Conservation (phyloP, 192 early-diverging fungal genomes). For the Bifiguratus adelaidae region DNA sequence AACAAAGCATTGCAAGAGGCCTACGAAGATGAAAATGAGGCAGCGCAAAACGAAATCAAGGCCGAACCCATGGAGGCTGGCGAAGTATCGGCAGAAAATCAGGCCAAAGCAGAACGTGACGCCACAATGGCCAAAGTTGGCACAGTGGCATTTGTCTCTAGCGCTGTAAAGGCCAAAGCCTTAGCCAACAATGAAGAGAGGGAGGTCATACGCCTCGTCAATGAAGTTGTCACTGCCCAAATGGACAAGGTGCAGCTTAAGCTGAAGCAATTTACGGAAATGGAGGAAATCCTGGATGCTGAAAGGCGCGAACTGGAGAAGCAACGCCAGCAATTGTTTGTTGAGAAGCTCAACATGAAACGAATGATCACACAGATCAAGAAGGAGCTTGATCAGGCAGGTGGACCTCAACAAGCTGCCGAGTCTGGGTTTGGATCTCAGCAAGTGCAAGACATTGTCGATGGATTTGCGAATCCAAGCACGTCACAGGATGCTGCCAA, state of each 20-base stretch:
- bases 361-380: slow-evolving; percentile 31
- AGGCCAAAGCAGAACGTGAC: slow-evolving; percentile 9
- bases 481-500: too few relatives aligned
- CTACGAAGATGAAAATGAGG: not conserved
- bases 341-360: slow-evolving; percentile 48
- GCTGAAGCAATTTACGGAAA: slow-evolving; percentile 85
- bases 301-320: slow-evolving; percentile 74
- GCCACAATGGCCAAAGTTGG: slow-evolving; percentile 66
- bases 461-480: too few relatives aligned
- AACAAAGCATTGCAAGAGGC: slow-evolving; percentile 70
- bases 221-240: slow-evolving; percentile 77
- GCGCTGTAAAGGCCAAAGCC: slow-evolving; percentile 79
- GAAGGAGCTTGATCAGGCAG: slow-evolving; percentile 14
- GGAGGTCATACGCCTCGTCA: slow-evolving; percentile 74
- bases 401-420: slow-evolving; percentile 6
- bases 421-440: slow-evolving; percentile 10
- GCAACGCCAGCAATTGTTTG: slow-evolving; percentile 48
- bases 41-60: slow-evolving; percentile 5
- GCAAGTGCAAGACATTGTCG: slow-evolving; percentile 10
- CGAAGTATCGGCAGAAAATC: slow-evolving; percentile 1
- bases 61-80: slow-evolving; percentile 4
- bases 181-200: slow-evolving; percentile 79
- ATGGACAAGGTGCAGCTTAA: slow-evolving; percentile 86
- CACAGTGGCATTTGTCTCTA: slow-evolving; percentile 81
- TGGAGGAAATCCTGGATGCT: slow-evolving; percentile 80